Percentiles rank a stretch among this genome's conserved stretches.
These are phyloP conservation scores for Chernovozyma sophiae-reginae DNA, from an alignment of 1,139 yeast genomes.

Conservation along the genomic window DNA sequence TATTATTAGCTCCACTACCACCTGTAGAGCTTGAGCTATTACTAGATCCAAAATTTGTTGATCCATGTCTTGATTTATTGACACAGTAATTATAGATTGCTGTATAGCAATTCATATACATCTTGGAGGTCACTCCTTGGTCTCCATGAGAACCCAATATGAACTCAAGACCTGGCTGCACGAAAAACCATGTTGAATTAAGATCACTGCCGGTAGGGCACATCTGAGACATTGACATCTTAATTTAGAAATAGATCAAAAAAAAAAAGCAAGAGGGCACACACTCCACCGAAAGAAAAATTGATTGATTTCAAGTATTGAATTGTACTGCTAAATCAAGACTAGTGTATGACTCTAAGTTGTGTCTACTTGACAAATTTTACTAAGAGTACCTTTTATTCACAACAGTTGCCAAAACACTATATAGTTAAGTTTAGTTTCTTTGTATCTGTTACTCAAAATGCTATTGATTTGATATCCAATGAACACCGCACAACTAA, in stretches of 20 bases:
- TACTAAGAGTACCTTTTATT: too few relatives aligned
- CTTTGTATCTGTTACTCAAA: too few relatives aligned
- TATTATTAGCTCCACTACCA: slow-evolving; percentile 20
- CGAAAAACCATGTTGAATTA: slow-evolving; percentile 70
- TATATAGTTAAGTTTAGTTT: too few relatives aligned
- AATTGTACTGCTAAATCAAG: background rate
- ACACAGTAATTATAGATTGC: slow-evolving; percentile 95
- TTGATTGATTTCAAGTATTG: too few relatives aligned
- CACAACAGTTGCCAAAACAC: too few relatives aligned
- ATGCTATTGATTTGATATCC: too few relatives aligned
- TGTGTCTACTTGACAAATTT: too few relatives aligned
- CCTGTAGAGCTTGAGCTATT: slow-evolving; percentile 26
- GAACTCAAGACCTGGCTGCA: slow-evolving; percentile 68
- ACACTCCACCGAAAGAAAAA: background rate
- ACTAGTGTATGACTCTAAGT: too few relatives aligned
- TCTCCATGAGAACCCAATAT: slow-evolving; percentile 65
- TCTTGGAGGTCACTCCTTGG: slow-evolving; percentile 63
- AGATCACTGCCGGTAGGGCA: slow-evolving; percentile 40
- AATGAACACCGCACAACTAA: too few relatives aligned
- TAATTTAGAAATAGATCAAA: background rate
- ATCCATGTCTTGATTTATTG: slow-evolving; percentile 54
- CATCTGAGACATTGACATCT: slow-evolving; percentile 1
- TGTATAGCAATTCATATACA: slow-evolving; percentile 73
- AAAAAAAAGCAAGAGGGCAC: background rate
- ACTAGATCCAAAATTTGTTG: slow-evolving; percentile 7